These are phyloP conservation scores for Penicillium longicatenatum DNA, from an alignment of 495 filamentous ascomycete species.

Conservation along the genomic window DNA sequence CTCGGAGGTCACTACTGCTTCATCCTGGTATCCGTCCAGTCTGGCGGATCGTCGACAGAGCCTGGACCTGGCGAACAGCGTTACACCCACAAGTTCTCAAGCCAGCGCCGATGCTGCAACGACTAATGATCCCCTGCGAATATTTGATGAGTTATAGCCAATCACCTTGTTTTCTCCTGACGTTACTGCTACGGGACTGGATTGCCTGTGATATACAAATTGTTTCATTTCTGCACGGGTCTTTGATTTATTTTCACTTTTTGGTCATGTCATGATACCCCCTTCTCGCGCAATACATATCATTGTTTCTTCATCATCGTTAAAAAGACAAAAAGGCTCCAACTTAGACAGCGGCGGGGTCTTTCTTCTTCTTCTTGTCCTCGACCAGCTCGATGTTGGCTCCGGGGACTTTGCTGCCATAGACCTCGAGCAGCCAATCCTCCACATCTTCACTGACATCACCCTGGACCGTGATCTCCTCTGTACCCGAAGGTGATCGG, in stretches of 20 bases:
- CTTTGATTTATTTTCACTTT: constrained; percentile 14
- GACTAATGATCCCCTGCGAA: constrained; percentile 31
- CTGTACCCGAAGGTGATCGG: constrained; percentile 78
- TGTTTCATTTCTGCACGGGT: background rate
- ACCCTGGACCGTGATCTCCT: constrained; percentile 98
- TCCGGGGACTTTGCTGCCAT: constrained; percentile 78
- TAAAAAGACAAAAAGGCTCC: background rate
- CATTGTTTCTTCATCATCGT: constrained; percentile 7
- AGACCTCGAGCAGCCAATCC: constrained; percentile 85
- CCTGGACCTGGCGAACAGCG: constrained; percentile 6
- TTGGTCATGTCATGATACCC: constrained; percentile 35
- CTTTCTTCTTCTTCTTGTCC: constrained; percentile 80
- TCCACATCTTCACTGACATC: constrained; percentile 94
- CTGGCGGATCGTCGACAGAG: constrained; percentile 26
- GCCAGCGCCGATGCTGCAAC: constrained; percentile 8
- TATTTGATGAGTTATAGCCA: constrained; percentile 41
- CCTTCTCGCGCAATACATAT: constrained; percentile 7
- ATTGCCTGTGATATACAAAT: background rate
- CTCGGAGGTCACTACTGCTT: constrained; percentile 1
- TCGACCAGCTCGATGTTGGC: constrained; percentile 93
- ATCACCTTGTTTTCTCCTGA: background rate
- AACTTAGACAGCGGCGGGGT: constrained; percentile 7
- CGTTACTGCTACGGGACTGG: background rate
- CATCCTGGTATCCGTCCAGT: constrained; percentile 23
- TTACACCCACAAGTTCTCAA: constrained; percentile 1